These are phyloP conservation scores for Juglanconis juglandina DNA, from an alignment of 2,329 filamentous ascomycete species.

Conservation along the genomic window DNA sequence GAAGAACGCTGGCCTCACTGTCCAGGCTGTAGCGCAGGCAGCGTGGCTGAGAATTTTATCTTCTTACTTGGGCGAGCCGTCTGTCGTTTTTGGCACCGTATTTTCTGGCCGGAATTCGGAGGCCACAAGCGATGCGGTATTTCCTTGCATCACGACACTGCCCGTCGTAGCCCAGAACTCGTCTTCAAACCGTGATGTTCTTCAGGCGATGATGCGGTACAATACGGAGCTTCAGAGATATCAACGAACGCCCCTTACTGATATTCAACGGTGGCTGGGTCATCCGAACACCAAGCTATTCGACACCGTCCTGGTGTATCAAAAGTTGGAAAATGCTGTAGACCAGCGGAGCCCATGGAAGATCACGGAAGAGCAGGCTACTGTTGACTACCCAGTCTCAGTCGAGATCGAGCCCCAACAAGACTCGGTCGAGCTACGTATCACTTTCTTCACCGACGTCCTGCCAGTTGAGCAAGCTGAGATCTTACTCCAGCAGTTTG, in stretches of 20 bases:
- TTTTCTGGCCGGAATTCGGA: constrained; percentile 70
- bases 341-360: constrained; percentile 48
- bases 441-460: constrained; percentile 63
- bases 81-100: constrained; percentile 75
- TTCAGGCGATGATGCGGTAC: constrained; percentile 61
- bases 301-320: constrained; percentile 82
- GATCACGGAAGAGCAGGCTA: constrained; percentile 61
- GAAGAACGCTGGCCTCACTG: constrained; percentile 57
- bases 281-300: constrained; percentile 66
- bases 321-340: constrained; percentile 48
- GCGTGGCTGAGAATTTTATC: constrained; percentile 75
- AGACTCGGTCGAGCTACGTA: constrained; percentile 53
- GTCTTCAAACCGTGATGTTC: constrained; percentile 51
- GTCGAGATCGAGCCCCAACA: constrained; percentile 67
- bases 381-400: constrained; percentile 75
- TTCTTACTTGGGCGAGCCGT: constrained; percentile 70
- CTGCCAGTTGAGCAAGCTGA: constrained; percentile 66
- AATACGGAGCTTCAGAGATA: constrained; percentile 64
- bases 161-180: constrained; percentile 63
- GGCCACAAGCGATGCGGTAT: constrained; percentile 55
- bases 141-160: constrained; percentile 80
- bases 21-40: constrained; percentile 73
- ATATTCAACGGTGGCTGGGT: constrained; percentile 70
- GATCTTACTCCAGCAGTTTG: constrained; percentile 68
- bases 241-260: constrained; percentile 67